Evolutionary conservation across 1,139 yeast species (phyloP).

Genomic region (Petasospora fabianii): DNA sequence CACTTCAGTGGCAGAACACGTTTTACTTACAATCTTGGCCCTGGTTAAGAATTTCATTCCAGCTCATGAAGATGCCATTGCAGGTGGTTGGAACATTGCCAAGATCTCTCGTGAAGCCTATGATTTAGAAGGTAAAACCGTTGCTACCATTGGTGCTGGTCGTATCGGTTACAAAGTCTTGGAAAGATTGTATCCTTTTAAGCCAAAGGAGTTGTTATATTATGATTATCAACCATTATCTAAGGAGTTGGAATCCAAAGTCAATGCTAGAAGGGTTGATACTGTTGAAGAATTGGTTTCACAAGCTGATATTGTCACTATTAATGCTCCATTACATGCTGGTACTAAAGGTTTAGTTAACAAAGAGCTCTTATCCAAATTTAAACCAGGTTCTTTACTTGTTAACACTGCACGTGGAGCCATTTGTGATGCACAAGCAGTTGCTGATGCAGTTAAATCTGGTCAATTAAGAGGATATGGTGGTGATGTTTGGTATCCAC

Average conservation of each 20-base stretch:
- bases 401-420: constrained; percentile 89
- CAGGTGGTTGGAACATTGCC: constrained; percentile 71
- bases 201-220: constrained; percentile 69
- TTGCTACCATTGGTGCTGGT: constrained; percentile 81
- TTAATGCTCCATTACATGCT: constrained; percentile 77
- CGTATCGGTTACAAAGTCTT: constrained; percentile 77
- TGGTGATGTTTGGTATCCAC: constrained; percentile 82
- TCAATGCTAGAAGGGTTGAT: constrained; percentile 59
- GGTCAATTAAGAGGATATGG: constrained; percentile 79
- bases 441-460: constrained; percentile 65
- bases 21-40: constrained; percentile 66
- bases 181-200: constrained; percentile 70
- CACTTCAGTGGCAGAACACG: constrained; percentile 80
- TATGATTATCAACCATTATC: constrained; percentile 74
- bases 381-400: constrained; percentile 74
- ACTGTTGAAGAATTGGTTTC: constrained; percentile 64
- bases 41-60: constrained; percentile 77
- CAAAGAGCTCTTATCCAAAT: constrained; percentile 62
- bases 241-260: constrained; percentile 51
- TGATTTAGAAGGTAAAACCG: constrained; percentile 71
- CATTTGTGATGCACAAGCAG: constrained; percentile 66
- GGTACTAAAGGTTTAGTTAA: constrained; percentile 63
- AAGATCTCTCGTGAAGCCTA: constrained; percentile 70
- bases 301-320: constrained; percentile 69
- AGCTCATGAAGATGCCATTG: constrained; percentile 67